Base-by-base conservation (phyloP, 306 rosid genomes). In the Fragaria iinumae region DNA sequence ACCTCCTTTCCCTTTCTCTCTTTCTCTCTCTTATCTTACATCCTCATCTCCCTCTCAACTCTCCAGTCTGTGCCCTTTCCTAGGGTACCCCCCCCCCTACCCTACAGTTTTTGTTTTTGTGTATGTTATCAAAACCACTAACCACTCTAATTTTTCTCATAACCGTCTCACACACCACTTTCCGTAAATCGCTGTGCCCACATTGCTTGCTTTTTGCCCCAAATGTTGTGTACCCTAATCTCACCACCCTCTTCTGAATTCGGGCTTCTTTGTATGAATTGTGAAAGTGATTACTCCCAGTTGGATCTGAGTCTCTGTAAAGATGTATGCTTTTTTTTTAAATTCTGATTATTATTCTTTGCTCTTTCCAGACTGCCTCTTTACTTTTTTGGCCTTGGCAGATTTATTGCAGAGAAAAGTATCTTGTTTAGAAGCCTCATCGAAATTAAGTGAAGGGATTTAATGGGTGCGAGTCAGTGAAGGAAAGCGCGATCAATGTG, bases 291-390 rank as follows among this genome's bases (percentile, higher is more conserved):
- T 39, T 38, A 32, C 80, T 79, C 71, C 43, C 63, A 49, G 66
- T 68, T 84, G 85, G 95, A 91, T 91, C 98, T 87, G 83, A 74
- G 86, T 76, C 87, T 85, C 86, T 89, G 86, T 82, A 86, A 91
- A 89, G 88, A 88, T 82, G 95, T 89, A 83, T 83, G 81, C 81
- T 89, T 80, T 74, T 23, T 47, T 23, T 47, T 1, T 4, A 2
- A 16, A 36, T 83, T 81, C 20, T 73, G 20, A 67, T 72, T 82
- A 32, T 34, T 65, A 69, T 85, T 83, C 75, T 84, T 29, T 63
- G n/a, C 44, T 64, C 39, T 64, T 34, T 34, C 21, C 69, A 64
- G 69, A 32, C 86, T 88, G 80, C 84, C 81, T 77, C 90, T 87
- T 84, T 84, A 44, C 11, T 59, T 60, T 76, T 76, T 66, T 85